phyloP scores from a whole-genome alignment of 2,329 filamentous ascomycete species.

The Botrytis fragariae region DNA sequence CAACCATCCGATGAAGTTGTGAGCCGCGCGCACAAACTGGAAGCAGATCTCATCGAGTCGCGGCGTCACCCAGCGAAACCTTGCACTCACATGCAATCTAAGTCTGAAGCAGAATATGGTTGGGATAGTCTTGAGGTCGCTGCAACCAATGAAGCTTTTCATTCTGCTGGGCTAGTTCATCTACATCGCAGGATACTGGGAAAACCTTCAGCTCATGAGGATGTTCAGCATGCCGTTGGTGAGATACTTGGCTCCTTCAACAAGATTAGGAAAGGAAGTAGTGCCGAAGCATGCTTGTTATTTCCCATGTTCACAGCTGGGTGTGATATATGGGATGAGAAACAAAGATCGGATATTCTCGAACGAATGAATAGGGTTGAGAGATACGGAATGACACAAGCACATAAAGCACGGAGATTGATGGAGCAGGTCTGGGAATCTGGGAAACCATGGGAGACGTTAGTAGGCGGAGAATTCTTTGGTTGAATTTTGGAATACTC shows the following conservation, averaged over 20 bases:
- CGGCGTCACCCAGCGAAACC: conserved; percentile 42
- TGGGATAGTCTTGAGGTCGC: conserved; percentile 64
- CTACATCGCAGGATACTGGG: conserved; percentile 71
- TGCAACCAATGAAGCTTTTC: conserved; percentile 74
- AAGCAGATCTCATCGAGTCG: conserved; percentile 59
- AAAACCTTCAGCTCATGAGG: conserved; percentile 52
- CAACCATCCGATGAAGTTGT: conserved; percentile 53
- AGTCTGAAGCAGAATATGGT: conserved; percentile 49
- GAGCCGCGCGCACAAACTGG: conserved; percentile 56
- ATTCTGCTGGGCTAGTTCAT: conserved; percentile 75
- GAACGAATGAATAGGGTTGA: conserved; percentile 66
- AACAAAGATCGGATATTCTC: conserved; percentile 59
- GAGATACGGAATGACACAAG: conserved; percentile 73
- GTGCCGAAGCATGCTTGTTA: conserved; percentile 70
- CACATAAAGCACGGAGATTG: conserved; percentile 58
- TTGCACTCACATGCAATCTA: conserved; percentile 46
- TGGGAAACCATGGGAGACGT: conserved; percentile 65
- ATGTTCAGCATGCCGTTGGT: conserved; percentile 62
- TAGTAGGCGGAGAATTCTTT: conserved; percentile 44
- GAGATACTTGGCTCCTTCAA: conserved; percentile 62
- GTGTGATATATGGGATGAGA: conserved; percentile 62
- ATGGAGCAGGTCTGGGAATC: conserved; percentile 70
- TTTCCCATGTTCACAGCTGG: conserved; percentile 84
- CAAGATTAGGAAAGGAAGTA: conserved; percentile 62
- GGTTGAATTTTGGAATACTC: conserved; percentile 25